Conservation (phyloP, 805 yeast genomes). For the Sugiyamaella valdiviana region DNA sequence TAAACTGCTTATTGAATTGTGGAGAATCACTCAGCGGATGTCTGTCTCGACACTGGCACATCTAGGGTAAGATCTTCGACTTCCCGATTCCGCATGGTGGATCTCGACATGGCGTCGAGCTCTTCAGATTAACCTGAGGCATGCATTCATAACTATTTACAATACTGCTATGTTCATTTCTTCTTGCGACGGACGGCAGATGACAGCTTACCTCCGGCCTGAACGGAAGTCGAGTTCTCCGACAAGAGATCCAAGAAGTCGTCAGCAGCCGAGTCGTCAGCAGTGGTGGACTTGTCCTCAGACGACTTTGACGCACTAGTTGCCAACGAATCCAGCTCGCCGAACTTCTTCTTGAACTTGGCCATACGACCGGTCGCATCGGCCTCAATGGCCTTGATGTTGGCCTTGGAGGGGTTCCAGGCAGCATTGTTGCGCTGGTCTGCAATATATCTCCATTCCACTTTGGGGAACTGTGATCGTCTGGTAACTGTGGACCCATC, state of each 20-base stretch:
- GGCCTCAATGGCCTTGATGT: conserved; percentile 67
- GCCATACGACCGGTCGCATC: conserved; percentile 72
- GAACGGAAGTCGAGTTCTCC: conserved; percentile 48
- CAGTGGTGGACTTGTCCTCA: conserved; percentile 7
- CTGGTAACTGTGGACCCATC: conserved; percentile 89
- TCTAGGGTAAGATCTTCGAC: too few relatives aligned
- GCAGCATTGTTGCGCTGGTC: conserved; percentile 83
- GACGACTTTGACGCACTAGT: conserved; percentile 25
- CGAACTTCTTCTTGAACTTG: conserved; percentile 32
- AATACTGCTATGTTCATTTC: not conserved
- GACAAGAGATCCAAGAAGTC: conserved; percentile 58
- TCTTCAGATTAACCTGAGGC: not conserved
- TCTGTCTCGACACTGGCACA: too few relatives aligned
- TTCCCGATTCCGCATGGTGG: too few relatives aligned
- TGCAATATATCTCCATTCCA: conserved; percentile 73
- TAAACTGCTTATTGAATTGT: too few relatives aligned
- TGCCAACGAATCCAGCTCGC: conserved; percentile 23
- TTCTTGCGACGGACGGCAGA: conserved; percentile 37
- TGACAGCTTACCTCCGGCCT: conserved; percentile 49
- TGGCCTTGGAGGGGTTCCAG: conserved; percentile 86
- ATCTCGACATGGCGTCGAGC: too few relatives aligned
- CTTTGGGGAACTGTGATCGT: conserved; percentile 81
- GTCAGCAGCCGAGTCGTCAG: conserved; percentile 29
- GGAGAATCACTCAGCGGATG: too few relatives aligned
- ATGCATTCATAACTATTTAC: conserved; percentile 2